Base-by-base conservation (phyloP, 345 rosid species). In the Populus nigra region DNA sequence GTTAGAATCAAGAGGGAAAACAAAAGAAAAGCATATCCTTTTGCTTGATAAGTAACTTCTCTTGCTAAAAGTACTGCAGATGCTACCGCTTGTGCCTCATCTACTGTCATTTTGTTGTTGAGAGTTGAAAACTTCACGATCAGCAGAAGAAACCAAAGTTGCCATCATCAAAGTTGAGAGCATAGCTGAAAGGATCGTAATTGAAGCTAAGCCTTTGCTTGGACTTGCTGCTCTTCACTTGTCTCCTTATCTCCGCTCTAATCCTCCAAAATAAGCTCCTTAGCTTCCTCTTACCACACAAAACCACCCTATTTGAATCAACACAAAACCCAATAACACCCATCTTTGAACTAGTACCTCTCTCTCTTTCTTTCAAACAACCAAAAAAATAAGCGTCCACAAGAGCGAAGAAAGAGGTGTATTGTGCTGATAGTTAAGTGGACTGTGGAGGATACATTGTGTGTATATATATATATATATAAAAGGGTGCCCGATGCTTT, bases 111-210 rank as follows among this genome's bases (percentile, higher is more conserved):
- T 3, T 27, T 23, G 4, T 10, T 22, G 27, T 63, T 63, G 11
- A n/a, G 1, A n/a, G 16, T 27, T 23, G 71, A 36, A 35, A 22
- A 36, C 38, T 39, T 47, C 5, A 47, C 16, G 69, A 33, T 86
- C 85, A 86, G 77, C 92, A 87, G 75, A 89, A 87, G 75, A 89
- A 89, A 39, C 89, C 89, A 47, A 86, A 90, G 88, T 90, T 85
- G 80, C 90, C 91, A 69, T 87, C 83, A 68, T 92, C 93, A 70
- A 92, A 92, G 89, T 93, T 93, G 81, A 93, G 97, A 82, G 94
- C 88, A 77, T 93, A 93, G 57, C 91, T 93, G n/a, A 88, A 83
- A 31, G 94, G 88, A 74, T 93, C 96, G 31, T 89, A 91, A 72
- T 89, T 88, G 81, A 88, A 91, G 82, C 89, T 89, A 78, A 82